phyloP scores from a whole-genome alignment of 192 early-diverging fungal genomes.

The Coemansia sp. region DNA sequence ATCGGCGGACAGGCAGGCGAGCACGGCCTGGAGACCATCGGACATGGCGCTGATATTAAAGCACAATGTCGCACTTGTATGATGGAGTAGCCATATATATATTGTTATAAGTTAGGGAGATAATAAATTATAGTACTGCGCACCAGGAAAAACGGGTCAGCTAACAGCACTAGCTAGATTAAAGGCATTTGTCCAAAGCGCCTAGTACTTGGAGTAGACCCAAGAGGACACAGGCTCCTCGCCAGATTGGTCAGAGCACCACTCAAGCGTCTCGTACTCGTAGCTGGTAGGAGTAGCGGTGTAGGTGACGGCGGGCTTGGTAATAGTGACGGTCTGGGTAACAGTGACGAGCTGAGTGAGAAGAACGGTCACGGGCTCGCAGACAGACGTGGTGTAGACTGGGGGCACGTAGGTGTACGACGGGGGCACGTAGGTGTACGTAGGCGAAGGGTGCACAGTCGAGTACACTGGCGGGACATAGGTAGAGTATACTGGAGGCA shows the following conservation, averaged over 20 bases:
- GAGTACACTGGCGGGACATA: constrained; percentile 1
- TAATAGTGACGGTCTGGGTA: constrained; percentile 14
- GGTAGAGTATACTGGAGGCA: constrained; percentile 8
- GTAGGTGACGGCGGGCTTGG: constrained; percentile 12
- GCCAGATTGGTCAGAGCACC: constrained; percentile 24
- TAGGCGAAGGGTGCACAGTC: background rate
- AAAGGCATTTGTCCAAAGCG: background rate
- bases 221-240: constrained; percentile 4
- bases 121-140: background rate
- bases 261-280: constrained; percentile 25
- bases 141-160: background rate
- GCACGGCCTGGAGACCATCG: no score
- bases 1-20: no score
- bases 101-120: background rate
- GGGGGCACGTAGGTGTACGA: constrained; percentile 14
- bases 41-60: background rate
- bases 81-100: background rate
- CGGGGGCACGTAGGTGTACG: background rate
- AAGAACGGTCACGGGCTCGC: constrained; percentile 17
- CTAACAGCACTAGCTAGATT: background rate
- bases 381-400: constrained; percentile 20
- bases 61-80: no score
- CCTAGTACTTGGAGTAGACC: constrained; percentile 4
- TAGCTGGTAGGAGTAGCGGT: constrained; percentile 11
- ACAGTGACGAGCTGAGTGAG: constrained; percentile 17